Conservation (phyloP, 306 rosid species). For the Cyclanthera cordifolia region DNA sequence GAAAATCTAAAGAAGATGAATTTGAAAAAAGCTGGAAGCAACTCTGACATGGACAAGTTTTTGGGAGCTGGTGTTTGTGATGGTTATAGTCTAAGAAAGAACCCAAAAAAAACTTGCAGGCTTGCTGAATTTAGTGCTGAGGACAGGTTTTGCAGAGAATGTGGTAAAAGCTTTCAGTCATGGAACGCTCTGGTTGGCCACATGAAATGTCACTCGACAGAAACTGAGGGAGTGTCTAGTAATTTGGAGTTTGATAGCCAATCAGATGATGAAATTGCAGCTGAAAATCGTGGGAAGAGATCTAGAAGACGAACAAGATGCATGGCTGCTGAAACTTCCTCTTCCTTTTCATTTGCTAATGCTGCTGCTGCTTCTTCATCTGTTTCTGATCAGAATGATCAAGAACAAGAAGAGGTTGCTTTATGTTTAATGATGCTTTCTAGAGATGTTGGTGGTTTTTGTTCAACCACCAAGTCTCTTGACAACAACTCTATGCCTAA, state of each 20-base stretch:
- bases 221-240: conserved; percentile 32
- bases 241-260: conserved; percentile 42
- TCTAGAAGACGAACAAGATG: conserved; percentile 58
- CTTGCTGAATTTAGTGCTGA: conserved; percentile 31
- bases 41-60: neutral
- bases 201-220: conserved; percentile 69
- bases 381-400: conserved; percentile 52
- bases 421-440: conserved; percentile 86
- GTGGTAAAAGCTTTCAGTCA: conserved; percentile 59
- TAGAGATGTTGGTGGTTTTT: conserved; percentile 39
- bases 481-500: conserved; percentile 38
- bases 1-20: conserved; percentile 17
- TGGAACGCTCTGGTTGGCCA: conserved; percentile 84
- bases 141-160: conserved; percentile 65
- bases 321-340: conserved; percentile 22
- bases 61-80: conserved; percentile 26
- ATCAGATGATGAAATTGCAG: conserved; percentile 52
- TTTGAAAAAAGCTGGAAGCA: conserved; percentile 7
- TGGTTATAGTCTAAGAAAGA: conserved; percentile 64
- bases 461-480: conserved; percentile 44
- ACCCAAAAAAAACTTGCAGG: conserved; percentile 64
- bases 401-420: conserved; percentile 84
- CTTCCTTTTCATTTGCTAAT: conserved; percentile 31
- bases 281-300: conserved; percentile 44
- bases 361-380: conserved; percentile 36